Evolutionary conservation across 768 basidiomycete species (phyloP).

Genomic region (Auricularia heimuer): DNA sequence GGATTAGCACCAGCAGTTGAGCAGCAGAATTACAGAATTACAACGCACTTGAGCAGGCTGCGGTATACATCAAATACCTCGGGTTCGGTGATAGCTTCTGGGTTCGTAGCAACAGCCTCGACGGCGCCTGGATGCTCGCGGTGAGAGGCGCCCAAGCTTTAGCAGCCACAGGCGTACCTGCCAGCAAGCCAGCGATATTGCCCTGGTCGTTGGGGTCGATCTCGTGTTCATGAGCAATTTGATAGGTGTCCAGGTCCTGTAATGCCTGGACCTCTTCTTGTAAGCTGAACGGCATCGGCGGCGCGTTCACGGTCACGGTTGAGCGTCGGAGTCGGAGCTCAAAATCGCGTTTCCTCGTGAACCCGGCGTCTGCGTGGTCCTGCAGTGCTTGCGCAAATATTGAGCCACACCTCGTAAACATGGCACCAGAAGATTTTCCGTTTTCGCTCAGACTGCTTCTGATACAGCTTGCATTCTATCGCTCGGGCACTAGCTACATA

Average conservation of each 20-base stretch:
- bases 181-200: constrained; percentile 11
- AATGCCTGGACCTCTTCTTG: constrained; percentile 17
- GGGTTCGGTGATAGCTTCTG: constrained; percentile 57
- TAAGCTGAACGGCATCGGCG: constrained; percentile 18
- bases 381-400: too few species aligned
- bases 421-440: too few species aligned
- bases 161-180: constrained; percentile 10
- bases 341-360: too few species aligned
- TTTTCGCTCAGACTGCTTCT: too few species aligned
- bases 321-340: too few species aligned
- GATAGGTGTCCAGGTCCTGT: constrained; percentile 9
- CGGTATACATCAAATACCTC: constrained; percentile 76
- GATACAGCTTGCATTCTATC: too few species aligned
- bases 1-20: not conserved
- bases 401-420: too few species aligned
- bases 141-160: not conserved
- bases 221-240: constrained; percentile 21
- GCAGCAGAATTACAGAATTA: too few species aligned
- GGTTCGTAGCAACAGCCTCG: constrained; percentile 64
- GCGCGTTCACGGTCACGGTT: not conserved
- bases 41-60: constrained; percentile 57
- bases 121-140: constrained; percentile 50
- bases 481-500: too few species aligned
- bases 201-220: constrained; percentile 12
- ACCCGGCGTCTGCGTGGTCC: too few species aligned